phyloP scores from a whole-genome alignment of 2,329 filamentous ascomycete genomes.

The Aureobasidium namibiae region DNA sequence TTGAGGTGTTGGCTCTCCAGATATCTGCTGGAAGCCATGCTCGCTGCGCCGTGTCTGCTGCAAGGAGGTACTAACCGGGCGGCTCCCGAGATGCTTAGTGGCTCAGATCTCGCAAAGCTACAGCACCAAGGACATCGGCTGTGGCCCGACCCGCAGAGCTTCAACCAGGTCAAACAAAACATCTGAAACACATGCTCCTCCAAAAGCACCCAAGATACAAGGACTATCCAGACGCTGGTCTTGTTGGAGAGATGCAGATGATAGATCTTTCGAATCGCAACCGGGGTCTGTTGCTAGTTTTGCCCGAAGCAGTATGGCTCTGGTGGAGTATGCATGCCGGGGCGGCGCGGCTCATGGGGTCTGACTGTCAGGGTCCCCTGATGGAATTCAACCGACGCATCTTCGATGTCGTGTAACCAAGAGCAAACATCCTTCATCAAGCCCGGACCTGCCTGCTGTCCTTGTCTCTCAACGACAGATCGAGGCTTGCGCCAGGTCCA shows the following conservation, averaged over 20 bases:
- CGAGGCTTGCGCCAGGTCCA: conserved; percentile 3
- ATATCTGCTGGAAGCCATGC: background rate
- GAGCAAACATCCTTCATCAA: background rate
- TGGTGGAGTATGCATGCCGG: background rate
- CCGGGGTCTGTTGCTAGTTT: background rate
- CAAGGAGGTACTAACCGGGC: background rate
- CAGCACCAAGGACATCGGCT: background rate
- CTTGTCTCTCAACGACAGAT: conserved; percentile 3
- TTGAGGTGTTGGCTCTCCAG: background rate
- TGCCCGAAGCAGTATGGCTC: background rate
- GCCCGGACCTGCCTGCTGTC: background rate
- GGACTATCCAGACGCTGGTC: background rate
- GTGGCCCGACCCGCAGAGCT: conserved; percentile 4
- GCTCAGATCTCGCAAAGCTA: background rate
- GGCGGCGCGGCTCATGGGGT: conserved; percentile 5
- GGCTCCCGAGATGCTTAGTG: background rate
- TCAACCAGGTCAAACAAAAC: background rate
- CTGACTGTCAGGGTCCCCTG: background rate
- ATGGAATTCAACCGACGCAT: background rate
- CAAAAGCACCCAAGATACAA: background rate
- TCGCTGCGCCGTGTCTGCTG: background rate
- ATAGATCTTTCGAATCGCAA: background rate
- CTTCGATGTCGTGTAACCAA: background rate
- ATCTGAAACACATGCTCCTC: background rate
- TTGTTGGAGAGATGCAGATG: background rate